Percentiles rank a stretch among this genome's conserved stretches.
Conservation (phyloP, 495 filamentous ascomycete genomes). For the Echria macrotheca region DNA sequence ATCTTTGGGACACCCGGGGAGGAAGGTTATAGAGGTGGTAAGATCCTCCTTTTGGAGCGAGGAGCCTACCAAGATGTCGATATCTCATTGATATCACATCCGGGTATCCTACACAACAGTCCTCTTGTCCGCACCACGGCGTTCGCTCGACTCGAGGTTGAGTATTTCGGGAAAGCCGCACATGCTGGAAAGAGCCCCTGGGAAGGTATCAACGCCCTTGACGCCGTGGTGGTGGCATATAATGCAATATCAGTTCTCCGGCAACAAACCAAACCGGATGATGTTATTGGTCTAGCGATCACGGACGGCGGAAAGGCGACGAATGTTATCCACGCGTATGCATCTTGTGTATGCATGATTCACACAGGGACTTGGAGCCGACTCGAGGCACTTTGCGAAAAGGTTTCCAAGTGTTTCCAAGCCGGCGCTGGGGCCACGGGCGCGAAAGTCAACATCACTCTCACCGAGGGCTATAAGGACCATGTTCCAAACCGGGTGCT, state of each 20-base stretch:
- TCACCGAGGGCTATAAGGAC: constrained; percentile 50
- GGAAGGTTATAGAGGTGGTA: constrained; percentile 59
- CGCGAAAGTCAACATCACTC: constrained; percentile 44
- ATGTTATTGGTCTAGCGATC: constrained; percentile 56
- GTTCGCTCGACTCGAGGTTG: constrained; percentile 42
- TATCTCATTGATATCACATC: constrained; percentile 59
- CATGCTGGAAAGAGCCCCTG: constrained; percentile 61
- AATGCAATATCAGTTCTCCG: constrained; percentile 56
- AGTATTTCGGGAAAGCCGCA: constrained; percentile 46
- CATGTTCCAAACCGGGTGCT: constrained; percentile 57
- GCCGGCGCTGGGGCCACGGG: constrained; percentile 59
- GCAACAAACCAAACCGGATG: constrained; percentile 57
- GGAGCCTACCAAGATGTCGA: constrained; percentile 63
- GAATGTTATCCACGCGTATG: constrained; percentile 58
- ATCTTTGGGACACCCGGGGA: constrained; percentile 68
- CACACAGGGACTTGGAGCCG: constrained; percentile 44
- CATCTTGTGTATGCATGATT: constrained; percentile 49
- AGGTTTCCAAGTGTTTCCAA: constrained; percentile 53
- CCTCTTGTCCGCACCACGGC: constrained; percentile 46
- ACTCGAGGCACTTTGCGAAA: constrained; percentile 42
- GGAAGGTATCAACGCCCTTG: constrained; percentile 59
- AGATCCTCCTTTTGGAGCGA: constrained; percentile 57
- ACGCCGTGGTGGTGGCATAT: constrained; percentile 57
- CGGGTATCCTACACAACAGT: constrained; percentile 38
- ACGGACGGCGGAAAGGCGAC: constrained; percentile 53